Evolutionary conservation across 495 filamentous ascomycete species (phyloP).

Genomic region (Gamarada debralockiae): DNA sequence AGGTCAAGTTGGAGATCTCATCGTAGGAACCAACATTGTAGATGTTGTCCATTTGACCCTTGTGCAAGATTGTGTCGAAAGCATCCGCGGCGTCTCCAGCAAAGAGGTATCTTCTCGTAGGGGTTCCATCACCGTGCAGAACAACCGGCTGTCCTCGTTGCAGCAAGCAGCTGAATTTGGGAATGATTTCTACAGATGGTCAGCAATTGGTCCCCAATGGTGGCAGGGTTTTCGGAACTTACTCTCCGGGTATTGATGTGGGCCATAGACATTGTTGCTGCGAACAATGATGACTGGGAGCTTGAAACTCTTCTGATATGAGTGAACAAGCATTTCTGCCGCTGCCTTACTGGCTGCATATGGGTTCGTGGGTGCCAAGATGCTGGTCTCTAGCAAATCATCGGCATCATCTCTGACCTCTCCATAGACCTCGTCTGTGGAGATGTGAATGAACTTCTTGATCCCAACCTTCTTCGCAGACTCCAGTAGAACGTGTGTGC

Average conservation of each 20-base stretch:
- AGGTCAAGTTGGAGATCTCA: slow-evolving; percentile 58
- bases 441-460: slow-evolving; percentile 66
- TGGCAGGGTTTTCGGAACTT: slow-evolving; percentile 26
- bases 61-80: slow-evolving; percentile 74
- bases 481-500: slow-evolving; percentile 70
- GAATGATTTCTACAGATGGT: slow-evolving; percentile 60
- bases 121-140: slow-evolving; percentile 65
- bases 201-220: slow-evolving; percentile 13
- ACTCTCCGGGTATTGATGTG: slow-evolving; percentile 79
- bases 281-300: slow-evolving; percentile 68
- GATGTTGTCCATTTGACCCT: slow-evolving; percentile 58
- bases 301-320: slow-evolving; percentile 69
- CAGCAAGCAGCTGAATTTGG: slow-evolving; percentile 67
- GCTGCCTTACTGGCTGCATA: slow-evolving; percentile 77
- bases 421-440: slow-evolving; percentile 76
- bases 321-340: slow-evolving; percentile 75
- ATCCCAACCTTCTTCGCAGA: slow-evolving; percentile 59
- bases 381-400: slow-evolving; percentile 56
- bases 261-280: slow-evolving; percentile 77
- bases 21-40: slow-evolving; percentile 72
- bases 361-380: slow-evolving; percentile 69
- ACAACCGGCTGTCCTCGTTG: slow-evolving; percentile 52
- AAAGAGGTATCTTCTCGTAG: slow-evolving; percentile 65
- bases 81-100: slow-evolving; percentile 72
- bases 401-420: slow-evolving; percentile 60